Evolutionary conservation across 768 basidiomycete genomes (phyloP).

Genomic region (Sarcodon aspratus): DNA sequence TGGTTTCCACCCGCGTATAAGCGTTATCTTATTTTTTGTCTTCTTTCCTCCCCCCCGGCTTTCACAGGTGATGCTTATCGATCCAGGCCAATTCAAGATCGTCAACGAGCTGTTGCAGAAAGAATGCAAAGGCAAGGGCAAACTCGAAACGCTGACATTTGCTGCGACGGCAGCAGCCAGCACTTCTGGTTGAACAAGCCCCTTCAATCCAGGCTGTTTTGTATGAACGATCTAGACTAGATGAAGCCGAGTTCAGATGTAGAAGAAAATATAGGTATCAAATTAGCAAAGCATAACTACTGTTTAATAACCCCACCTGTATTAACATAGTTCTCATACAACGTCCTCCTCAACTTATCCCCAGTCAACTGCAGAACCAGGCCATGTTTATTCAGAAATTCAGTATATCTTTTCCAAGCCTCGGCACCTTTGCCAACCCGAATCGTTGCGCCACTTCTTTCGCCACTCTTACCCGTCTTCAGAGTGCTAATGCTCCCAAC

Average conservation of each 20-base stretch:
- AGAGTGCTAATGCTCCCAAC: slow-evolving; percentile 66
- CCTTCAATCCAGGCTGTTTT: not conserved
- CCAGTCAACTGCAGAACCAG: slow-evolving; percentile 7
- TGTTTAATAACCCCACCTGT: not conserved
- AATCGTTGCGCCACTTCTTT: not conserved
- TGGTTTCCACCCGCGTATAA: not conserved
- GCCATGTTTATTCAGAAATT: slow-evolving; percentile 6
- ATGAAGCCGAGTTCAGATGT: not conserved
- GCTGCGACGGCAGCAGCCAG: slow-evolving; percentile 38
- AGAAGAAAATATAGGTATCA: too few species aligned
- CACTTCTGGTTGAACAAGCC: not conserved
- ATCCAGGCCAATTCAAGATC: slow-evolving; percentile 83
- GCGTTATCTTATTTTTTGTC: not conserved
- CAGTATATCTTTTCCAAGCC: slow-evolving; percentile 9
- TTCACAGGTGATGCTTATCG: slow-evolving; percentile 79
- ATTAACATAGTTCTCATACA: slow-evolving; percentile 7
- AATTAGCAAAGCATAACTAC: not conserved
- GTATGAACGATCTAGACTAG: not conserved
- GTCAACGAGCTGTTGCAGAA: slow-evolving; percentile 86
- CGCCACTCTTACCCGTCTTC: slow-evolving; percentile 27
- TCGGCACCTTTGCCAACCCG: slow-evolving; percentile 8
- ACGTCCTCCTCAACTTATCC: slow-evolving; percentile 3
- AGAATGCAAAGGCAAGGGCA: slow-evolving; percentile 80
- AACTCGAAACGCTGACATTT: slow-evolving; percentile 74
- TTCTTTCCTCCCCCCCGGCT: not conserved